Conservation (phyloP, 176 grass and related monocot genomes). For the Canna indica region DNA sequence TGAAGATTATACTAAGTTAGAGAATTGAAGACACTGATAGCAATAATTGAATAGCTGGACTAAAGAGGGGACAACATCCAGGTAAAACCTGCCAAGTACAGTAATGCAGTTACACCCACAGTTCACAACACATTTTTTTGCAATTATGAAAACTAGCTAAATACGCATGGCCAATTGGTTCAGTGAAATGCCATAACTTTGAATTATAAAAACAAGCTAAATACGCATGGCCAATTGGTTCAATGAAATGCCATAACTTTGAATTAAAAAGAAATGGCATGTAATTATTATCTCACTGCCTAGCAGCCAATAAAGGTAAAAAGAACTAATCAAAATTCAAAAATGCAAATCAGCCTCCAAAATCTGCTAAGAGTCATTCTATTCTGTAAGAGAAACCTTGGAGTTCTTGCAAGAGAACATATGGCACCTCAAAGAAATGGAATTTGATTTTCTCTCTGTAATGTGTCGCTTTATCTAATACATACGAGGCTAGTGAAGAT, state of each 20-base stretch:
- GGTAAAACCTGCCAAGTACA: not conserved
- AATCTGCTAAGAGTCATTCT: not conserved
- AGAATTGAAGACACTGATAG: not conserved
- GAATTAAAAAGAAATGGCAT: no score
- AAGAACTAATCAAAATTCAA: no score
- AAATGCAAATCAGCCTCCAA: not conserved
- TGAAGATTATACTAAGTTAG: not conserved
- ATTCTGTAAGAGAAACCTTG: not conserved
- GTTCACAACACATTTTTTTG: no score
- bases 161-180: no score
- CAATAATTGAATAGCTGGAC: not conserved
- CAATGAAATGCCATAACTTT: no score
- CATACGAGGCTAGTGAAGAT: not conserved
- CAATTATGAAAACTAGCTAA: no score
- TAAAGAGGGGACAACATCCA: not conserved
- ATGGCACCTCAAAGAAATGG: not conserved
- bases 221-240: no score
- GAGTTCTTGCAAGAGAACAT: not conserved
- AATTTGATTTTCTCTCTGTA: no score
- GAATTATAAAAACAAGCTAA: not conserved
- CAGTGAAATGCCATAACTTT: no score
- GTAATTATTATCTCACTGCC: no score
- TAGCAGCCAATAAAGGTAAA: no score
- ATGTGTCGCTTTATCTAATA: no score
- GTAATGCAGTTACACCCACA: not conserved